Percentiles rank a stretch among this genome's conserved stretches.
phyloP scores from a whole-genome alignment of 768 basidiomycete genomes.

The Austroboletus festivus region DNA sequence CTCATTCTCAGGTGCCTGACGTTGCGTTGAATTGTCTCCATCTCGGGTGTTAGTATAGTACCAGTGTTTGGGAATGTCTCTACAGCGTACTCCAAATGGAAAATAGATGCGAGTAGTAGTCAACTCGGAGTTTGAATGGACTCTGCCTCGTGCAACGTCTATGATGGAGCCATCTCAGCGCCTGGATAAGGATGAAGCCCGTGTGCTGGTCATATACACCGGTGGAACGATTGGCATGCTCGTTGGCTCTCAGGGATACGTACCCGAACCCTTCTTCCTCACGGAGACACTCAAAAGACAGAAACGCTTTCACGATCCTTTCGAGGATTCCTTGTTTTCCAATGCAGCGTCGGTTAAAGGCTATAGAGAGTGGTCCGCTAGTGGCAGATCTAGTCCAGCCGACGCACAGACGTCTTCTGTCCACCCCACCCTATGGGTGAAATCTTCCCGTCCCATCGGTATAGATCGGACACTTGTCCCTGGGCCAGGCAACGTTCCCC shows the following conservation, averaged over 20 bases:
- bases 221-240: conserved; percentile 92
- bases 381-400: conserved; percentile 54
- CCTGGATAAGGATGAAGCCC: conserved; percentile 52
- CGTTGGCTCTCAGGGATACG: conserved; percentile 69
- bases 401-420: conserved; percentile 9
- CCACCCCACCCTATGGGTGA: conserved; percentile 51
- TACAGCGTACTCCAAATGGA: too few relatives aligned
- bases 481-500: conserved; percentile 20
- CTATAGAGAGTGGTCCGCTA: conserved; percentile 72
- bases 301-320: conserved; percentile 88
- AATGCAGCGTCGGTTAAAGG: conserved; percentile 75
- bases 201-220: conserved; percentile 86
- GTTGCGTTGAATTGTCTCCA: too few relatives aligned
- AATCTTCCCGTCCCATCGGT: conserved; percentile 69
- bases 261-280: conserved; percentile 84
- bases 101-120: too few relatives aligned
- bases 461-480: conserved; percentile 37
- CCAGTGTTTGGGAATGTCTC: too few relatives aligned
- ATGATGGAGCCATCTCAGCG: not conserved
- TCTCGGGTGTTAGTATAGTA: too few relatives aligned
- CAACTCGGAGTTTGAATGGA: conserved; percentile 40
- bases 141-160: conserved; percentile 8
- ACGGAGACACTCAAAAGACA: conserved; percentile 82
- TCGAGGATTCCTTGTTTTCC: conserved; percentile 82
- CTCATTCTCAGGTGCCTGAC: too few relatives aligned